phyloP scores from a whole-genome alignment of 1,284 basidiomycete genomes.

The Peniophora sp. region DNA sequence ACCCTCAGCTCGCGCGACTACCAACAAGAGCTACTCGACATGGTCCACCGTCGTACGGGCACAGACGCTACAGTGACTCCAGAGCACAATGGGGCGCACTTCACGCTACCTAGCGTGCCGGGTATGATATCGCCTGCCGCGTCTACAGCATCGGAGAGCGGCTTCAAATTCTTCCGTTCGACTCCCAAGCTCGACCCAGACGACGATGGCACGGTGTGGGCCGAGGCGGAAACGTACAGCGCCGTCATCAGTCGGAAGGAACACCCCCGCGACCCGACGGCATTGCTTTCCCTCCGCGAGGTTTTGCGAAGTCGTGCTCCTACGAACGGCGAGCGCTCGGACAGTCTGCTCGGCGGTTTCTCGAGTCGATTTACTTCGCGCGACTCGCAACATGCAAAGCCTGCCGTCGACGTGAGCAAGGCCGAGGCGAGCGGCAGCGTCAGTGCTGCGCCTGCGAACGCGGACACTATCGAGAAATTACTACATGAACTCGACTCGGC shows the following conservation, averaged over 20 bases:
- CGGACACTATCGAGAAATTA: slow-evolving; percentile 36
- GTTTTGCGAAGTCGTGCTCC: slow-evolving; percentile 47
- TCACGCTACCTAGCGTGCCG: slow-evolving; percentile 1
- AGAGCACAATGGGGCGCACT: slow-evolving; percentile 8
- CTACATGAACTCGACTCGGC: slow-evolving; percentile 40
- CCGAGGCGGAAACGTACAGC: slow-evolving; percentile 51
- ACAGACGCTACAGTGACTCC: too few species aligned
- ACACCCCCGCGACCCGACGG: slow-evolving; percentile 49
- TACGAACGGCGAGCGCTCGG: slow-evolving; percentile 22
- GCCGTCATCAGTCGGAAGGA: slow-evolving; percentile 55
- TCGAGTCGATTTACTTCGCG: not conserved
- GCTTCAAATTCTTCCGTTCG: slow-evolving; percentile 38
- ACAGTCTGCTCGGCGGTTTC: slow-evolving; percentile 25
- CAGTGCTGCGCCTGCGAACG: slow-evolving; percentile 25
- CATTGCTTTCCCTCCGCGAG: slow-evolving; percentile 49
- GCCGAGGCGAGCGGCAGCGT: slow-evolving; percentile 45
- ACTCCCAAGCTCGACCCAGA: slow-evolving; percentile 46
- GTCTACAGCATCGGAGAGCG: slow-evolving; percentile 31
- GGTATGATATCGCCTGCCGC: not conserved
- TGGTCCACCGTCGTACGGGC: slow-evolving; percentile 22
- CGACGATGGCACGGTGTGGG: slow-evolving; percentile 48
- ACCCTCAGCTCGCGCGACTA: slow-evolving; percentile 57
- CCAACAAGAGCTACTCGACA: slow-evolving; percentile 43
- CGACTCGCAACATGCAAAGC: slow-evolving; percentile 31
- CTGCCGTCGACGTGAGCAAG: slow-evolving; percentile 47